phyloP scores from a whole-genome alignment of 192 early-diverging fungal species.

The Kappamyces sp. region DNA sequence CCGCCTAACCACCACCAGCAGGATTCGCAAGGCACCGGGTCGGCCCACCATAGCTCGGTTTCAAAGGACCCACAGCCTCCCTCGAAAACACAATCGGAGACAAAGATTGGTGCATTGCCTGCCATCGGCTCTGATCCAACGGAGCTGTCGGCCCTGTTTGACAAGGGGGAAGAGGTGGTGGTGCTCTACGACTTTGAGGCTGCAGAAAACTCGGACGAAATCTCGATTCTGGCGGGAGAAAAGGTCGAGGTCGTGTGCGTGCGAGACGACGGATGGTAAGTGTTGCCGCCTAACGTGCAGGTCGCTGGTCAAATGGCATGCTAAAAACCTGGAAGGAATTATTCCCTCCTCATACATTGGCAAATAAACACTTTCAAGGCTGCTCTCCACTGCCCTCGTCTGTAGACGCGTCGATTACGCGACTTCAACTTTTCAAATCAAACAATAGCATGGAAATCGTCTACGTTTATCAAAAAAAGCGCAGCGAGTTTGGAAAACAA shows the following conservation, averaged over 20 bases:
- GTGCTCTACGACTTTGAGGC: constrained; percentile 5
- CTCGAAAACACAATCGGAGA: too few relatives aligned
- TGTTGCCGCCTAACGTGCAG: background rate
- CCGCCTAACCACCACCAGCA: background rate
- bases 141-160: background rate
- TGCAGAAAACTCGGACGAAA: background rate
- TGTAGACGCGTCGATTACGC: background rate
- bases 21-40: background rate
- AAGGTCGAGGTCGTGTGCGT: background rate
- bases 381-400: background rate
- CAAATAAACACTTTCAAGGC: too few relatives aligned
- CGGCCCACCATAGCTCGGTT: background rate
- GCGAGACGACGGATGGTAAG: background rate
- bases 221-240: background rate
- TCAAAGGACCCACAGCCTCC: too few relatives aligned
- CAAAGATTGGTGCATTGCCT: too few relatives aligned
- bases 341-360: too few relatives aligned
- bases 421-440: background rate
- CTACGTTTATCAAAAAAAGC: constrained; percentile 57
- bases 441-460: constrained; percentile 50
- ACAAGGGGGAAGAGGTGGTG: background rate
- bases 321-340: too few relatives aligned
- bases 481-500: constrained; percentile 55
- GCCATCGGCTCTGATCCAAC: background rate
- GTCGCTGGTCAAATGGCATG: too few relatives aligned